A percentile compares a stretch with the other conserved stretches of the same genome.
Conservation (phyloP, 805 yeast genomes). For the Metahyphopichia silvanorum region DNA sequence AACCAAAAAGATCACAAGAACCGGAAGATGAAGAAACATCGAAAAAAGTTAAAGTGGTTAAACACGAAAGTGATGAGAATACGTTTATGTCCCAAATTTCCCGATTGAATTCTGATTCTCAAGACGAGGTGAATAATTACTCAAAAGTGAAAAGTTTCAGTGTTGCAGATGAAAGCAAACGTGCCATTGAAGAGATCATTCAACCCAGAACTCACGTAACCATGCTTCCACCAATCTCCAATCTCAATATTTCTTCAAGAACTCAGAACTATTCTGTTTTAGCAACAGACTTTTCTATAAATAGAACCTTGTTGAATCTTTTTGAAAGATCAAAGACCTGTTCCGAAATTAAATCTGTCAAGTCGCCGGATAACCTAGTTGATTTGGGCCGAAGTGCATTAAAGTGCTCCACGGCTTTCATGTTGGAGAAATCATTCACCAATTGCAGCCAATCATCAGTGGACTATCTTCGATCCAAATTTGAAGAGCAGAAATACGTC, state of each 20-base stretch:
- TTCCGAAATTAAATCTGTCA: conserved; percentile 37
- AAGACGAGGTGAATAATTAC: conserved; percentile 36
- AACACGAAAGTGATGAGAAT: background rate
- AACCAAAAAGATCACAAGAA: conserved; percentile 15
- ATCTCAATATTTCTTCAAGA: conserved; percentile 1
- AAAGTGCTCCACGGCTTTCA: conserved; percentile 52
- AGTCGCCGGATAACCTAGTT: conserved; percentile 45
- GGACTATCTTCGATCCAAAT: conserved; percentile 45
- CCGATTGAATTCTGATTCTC: conserved; percentile 28
- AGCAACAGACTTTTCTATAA: background rate
- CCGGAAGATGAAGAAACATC: conserved; percentile 1
- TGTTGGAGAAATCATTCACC: conserved; percentile 61
- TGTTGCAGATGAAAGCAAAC: conserved; percentile 37
- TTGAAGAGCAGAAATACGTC: conserved; percentile 40
- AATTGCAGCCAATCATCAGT: conserved; percentile 53
- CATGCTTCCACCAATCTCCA: conserved; percentile 4
- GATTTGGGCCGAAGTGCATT: conserved; percentile 58
- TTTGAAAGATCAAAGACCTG: conserved; percentile 66
- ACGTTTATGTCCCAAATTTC: conserved; percentile 34
- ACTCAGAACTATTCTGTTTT: background rate
- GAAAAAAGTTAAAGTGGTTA: conserved; percentile 6
- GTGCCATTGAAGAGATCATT: conserved; percentile 47
- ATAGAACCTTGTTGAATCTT: conserved; percentile 17
- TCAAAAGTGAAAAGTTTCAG: conserved; percentile 25
- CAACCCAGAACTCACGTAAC: conserved; percentile 32